phyloP scores from a whole-genome alignment of 1,284 basidiomycete genomes.

The Apiotrichum mycotoxinovorans region DNA sequence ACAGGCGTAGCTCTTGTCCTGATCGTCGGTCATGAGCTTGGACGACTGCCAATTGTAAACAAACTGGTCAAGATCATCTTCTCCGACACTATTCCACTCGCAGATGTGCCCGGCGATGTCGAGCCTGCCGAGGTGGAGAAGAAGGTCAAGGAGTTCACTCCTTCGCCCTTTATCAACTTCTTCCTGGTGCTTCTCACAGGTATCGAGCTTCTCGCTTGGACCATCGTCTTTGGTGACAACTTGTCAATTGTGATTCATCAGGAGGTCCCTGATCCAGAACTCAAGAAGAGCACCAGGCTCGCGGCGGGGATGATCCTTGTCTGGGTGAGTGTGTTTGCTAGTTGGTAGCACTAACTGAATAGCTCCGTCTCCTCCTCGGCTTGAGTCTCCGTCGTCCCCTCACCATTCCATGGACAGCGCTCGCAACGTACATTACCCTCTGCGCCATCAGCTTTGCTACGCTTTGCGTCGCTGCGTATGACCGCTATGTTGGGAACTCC shows the following conservation, averaged over 20 bases:
- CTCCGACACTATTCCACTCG: slow-evolving; percentile 12
- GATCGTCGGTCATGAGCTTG: not conserved
- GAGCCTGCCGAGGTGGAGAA: slow-evolving; percentile 3
- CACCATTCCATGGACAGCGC: slow-evolving; percentile 38
- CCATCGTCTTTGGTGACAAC: slow-evolving; percentile 27
- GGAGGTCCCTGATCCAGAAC: not conserved
- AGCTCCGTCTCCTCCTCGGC: slow-evolving; percentile 3
- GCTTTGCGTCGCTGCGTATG: slow-evolving; percentile 30
- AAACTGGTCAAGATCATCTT: slow-evolving; percentile 5
- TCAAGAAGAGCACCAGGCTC: slow-evolving; percentile 3
- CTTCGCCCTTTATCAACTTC: slow-evolving; percentile 1
- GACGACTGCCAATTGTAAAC: slow-evolving; percentile 2
- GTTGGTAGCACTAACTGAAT: not conserved
- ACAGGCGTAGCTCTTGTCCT: not conserved
- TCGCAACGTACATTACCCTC: slow-evolving; percentile 33
- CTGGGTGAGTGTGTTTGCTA: slow-evolving; percentile 34
- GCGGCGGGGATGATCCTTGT: slow-evolving; percentile 36
- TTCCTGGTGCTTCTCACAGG: slow-evolving; percentile 28
- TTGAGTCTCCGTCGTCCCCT: slow-evolving; percentile 20
- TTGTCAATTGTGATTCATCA: slow-evolving; percentile 17
- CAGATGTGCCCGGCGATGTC: slow-evolving; percentile 3
- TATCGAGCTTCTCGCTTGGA: slow-evolving; percentile 35
- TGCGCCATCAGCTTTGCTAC: slow-evolving; percentile 25
- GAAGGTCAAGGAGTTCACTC: slow-evolving; percentile 5
- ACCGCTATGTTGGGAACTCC: slow-evolving; percentile 19